Evolutionary conservation across 345 rosid species (phyloP), one percentile per base, ranked within the genome.

Genomic region (Acer saccharum): DNA sequence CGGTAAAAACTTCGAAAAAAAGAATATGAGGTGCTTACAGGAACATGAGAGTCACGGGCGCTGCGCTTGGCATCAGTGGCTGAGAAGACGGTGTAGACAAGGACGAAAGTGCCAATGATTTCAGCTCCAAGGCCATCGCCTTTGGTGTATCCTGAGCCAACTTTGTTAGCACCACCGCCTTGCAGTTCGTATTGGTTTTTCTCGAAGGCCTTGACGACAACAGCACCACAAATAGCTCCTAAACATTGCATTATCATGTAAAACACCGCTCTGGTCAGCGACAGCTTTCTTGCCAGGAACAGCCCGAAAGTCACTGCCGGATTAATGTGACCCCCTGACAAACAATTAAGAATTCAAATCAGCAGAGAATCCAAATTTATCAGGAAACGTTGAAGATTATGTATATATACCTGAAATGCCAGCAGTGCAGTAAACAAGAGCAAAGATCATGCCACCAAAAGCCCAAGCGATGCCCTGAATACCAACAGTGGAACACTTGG

Each of bases 1-100:
- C 10, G 0, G 3, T 7, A 44, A 44, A 44, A 8, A 44, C 50
- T 44, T 14, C 0, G 6, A 14, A 52, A 52, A 52, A 54, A 54
- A 69, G 23, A 35, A 0, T 27, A 20, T 23, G 29, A 10, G 21
- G 25, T 57, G 48, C 84, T 82, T 84, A 85, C 88, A 0, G 90
- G 90, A 52, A 87, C 85, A 60, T 84, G 90, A 52, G 90, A 87
- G 72, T 87, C 90, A 6, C 90, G 69, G 58, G 85, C 90, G 21
- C 39, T 87, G 14, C 86, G 84, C 82, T 87, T 87, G 17, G 88
- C 88, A 29, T 87, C 86, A 1, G 88, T 85, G 64, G 90, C 86
- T 6, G 90, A 87, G 84, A 87, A 87, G 72, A 86, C 88, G 2
- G 88, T 86, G 76, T 86, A 86, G 68, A 86, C 88, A 8, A 86